Conservation (phyloP, 331 rosid species). For the Phaseolus coccineus region DNA sequence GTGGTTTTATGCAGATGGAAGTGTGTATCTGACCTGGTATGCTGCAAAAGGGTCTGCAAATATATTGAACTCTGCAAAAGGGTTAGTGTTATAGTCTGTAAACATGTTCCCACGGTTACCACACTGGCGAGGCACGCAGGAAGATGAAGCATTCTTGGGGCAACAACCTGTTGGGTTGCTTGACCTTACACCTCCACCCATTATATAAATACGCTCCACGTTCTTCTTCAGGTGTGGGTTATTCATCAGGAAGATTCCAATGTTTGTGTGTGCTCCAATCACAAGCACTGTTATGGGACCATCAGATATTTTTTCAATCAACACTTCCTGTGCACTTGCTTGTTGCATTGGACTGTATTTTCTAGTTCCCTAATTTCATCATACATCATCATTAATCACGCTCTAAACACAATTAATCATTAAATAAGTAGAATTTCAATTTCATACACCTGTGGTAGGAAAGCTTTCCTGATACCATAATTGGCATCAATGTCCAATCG, state of each 20-base stretch:
- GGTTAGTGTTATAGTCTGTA: conserved; percentile 70
- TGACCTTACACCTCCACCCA: conserved; percentile 94
- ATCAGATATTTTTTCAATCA: conserved; percentile 75
- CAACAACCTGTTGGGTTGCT: conserved; percentile 89
- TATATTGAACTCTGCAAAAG: conserved; percentile 87
- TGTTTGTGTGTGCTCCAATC: conserved; percentile 81
- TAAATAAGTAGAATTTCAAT: too few species aligned
- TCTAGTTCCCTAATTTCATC: conserved; percentile 57
- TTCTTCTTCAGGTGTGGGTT: conserved; percentile 84
- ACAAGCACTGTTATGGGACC: conserved; percentile 73
- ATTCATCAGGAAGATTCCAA: conserved; percentile 81
- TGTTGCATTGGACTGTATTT: conserved; percentile 72
- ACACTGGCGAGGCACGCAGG: conserved; percentile 78
- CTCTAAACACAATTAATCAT: too few species aligned
- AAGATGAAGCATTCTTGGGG: conserved; percentile 61
- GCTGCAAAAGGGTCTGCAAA: conserved; percentile 96
- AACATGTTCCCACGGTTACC: conserved; percentile 87
- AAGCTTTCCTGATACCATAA: conserved; percentile 49
- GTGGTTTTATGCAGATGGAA: neutral
- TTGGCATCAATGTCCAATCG: conserved; percentile 56
- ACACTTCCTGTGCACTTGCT: conserved; percentile 79
- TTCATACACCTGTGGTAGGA: conserved; percentile 53
- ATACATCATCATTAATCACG: neutral
- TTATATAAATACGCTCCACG: conserved; percentile 76
- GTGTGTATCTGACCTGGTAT: conserved; percentile 63